Conservation (phyloP, 2,329 filamentous ascomycete species). For the Aspergillus ibericus region DNA sequence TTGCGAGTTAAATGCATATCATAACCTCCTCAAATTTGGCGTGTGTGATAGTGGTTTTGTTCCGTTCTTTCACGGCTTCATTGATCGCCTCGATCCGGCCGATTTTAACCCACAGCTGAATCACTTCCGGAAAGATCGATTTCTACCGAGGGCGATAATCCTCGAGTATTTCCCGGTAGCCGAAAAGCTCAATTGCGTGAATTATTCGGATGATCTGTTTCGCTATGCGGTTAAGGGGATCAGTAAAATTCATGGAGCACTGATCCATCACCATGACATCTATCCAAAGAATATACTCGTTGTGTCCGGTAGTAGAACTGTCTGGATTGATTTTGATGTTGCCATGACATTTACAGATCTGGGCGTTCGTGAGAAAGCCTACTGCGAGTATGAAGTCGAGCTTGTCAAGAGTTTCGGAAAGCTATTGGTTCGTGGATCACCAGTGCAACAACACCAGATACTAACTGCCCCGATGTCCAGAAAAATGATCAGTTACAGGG, state of each 20-base stretch:
- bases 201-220: slow-evolving; percentile 20
- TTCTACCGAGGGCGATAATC: slow-evolving; percentile 23
- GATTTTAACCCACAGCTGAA: slow-evolving; percentile 7
- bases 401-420: slow-evolving; percentile 19
- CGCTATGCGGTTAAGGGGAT: slow-evolving; percentile 20
- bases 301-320: slow-evolving; percentile 18
- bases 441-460: neutral
- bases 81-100: slow-evolving; percentile 13
- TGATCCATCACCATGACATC: slow-evolving; percentile 21
- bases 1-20: slow-evolving; percentile 21
- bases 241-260: slow-evolving; percentile 21
- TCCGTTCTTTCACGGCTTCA: slow-evolving; percentile 16
- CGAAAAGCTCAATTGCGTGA: slow-evolving; percentile 20
- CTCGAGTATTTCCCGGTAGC: slow-evolving; percentile 29
- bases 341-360: slow-evolving; percentile 19
- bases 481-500: neutral
- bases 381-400: slow-evolving; percentile 16
- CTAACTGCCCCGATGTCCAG: neutral
- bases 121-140: slow-evolving; percentile 19
- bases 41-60: slow-evolving; percentile 18
- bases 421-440: slow-evolving; percentile 8
- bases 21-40: slow-evolving; percentile 13
- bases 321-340: slow-evolving; percentile 29
- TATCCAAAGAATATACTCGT: slow-evolving; percentile 26
- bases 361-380: slow-evolving; percentile 7